A percentile compares a stretch with the other conserved stretches of the same genome.
phyloP scores from a whole-genome alignment of 257 asterid species.

The Gentiana macrophylla region DNA sequence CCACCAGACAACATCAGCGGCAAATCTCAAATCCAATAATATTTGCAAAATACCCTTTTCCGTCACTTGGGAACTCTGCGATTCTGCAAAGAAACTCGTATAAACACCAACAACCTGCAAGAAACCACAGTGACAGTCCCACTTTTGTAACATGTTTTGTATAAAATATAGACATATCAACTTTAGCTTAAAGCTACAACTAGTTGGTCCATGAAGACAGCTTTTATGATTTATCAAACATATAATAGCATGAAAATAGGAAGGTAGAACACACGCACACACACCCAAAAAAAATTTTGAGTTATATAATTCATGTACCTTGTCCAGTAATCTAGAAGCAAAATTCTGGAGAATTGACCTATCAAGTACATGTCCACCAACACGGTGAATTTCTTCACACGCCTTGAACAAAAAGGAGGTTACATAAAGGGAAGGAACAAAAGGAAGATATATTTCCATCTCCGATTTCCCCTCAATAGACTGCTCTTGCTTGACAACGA shows the following conservation, averaged over 20 bases:
- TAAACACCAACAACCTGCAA: conserved; percentile 56
- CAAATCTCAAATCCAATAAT: conserved; percentile 76
- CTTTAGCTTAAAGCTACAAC: too few relatives aligned
- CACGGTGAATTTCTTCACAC: conserved; percentile 91
- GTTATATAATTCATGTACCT: conserved; percentile 35
- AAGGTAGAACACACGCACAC: too few relatives aligned
- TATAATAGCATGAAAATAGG: neutral
- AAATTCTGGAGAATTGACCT: conserved; percentile 72
- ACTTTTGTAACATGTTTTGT: too few relatives aligned
- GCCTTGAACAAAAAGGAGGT: conserved; percentile 70
- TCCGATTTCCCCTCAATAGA: conserved; percentile 60
- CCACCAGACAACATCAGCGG: conserved; percentile 85
- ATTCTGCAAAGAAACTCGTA: conserved; percentile 62
- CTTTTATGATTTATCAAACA: neutral
- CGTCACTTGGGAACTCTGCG: conserved; percentile 42
- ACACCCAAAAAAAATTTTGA: neutral
- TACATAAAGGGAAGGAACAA: conserved; percentile 84
- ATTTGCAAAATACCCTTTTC: conserved; percentile 88
- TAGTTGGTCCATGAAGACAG: too few relatives aligned
- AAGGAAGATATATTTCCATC: conserved; percentile 85
- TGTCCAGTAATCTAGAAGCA: conserved; percentile 57
- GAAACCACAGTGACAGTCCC: neutral
- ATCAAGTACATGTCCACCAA: conserved; percentile 94
- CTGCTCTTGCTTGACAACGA: conserved; percentile 73
- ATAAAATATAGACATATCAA: too few relatives aligned